These are phyloP conservation scores for Sherardia arvensis DNA, from an alignment of 257 asterid species.

Conservation along the genomic window DNA sequence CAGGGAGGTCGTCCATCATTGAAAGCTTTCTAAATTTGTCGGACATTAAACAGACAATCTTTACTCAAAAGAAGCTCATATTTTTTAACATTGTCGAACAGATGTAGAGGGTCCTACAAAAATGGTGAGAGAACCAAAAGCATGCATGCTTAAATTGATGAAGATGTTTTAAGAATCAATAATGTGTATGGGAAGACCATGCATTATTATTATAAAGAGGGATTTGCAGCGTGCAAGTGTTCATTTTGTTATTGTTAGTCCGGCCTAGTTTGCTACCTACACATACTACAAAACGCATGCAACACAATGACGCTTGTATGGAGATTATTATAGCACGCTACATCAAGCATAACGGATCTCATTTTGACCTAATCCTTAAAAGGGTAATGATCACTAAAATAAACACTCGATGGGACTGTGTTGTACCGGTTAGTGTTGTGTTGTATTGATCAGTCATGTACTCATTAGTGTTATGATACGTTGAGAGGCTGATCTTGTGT, in stretches of 20 bases:
- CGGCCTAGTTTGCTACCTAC: not conserved
- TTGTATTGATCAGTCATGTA: no score
- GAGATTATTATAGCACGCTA: not conserved
- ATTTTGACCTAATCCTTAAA: no score
- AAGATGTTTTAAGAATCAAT: not conserved
- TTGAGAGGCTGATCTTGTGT: no score
- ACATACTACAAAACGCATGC: not conserved
- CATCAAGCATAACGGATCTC: not conserved
- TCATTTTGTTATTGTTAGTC: not conserved
- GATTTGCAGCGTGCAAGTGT: conserved; percentile 2
- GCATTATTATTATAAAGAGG: conserved; percentile 5
- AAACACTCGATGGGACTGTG: no score
- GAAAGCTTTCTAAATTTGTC: no score
- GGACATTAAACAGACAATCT: no score
- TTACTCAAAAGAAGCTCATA: no score
- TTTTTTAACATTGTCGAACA: not conserved
- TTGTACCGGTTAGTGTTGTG: no score
- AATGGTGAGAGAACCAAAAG: not conserved
- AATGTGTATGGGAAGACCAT: not conserved
- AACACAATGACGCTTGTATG: not conserved
- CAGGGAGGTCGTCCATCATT: no score
- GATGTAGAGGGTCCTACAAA: not conserved
- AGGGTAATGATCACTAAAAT: no score
- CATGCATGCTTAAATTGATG: conserved; percentile 8
- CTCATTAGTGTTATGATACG: no score